Evolutionary conservation across 2,329 filamentous ascomycete species (phyloP), one percentile per base, ranked within the genome.

Genomic region (Bipolaris zeicola): DNA sequence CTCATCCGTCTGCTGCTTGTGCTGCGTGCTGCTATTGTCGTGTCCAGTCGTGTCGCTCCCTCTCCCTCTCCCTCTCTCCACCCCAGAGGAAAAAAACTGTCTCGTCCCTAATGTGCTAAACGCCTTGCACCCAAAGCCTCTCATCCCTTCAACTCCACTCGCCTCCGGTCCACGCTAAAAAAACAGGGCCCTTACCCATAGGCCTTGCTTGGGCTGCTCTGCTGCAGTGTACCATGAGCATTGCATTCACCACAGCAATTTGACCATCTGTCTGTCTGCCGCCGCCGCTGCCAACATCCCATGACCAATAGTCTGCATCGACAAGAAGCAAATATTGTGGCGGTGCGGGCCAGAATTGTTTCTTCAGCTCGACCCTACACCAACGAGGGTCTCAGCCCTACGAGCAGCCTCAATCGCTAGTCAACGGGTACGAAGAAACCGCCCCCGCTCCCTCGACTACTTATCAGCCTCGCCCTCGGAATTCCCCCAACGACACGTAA

Each of bases 151-250:
- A 52, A 52, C 58, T 54, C 42, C 55, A 60, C 58, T 56, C 53
- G 57, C 58, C 62, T 58, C 57, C 50, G 33, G 63, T 51, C 52
- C 45, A 65, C 64, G 59, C 62, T 60, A 60, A 51, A 43, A 46
- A 47, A 44, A 6, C 18, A 28, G 44, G 33, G 10, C 50, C 56
- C 64, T 58, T 58, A 28, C 26, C 58, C 58, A 57, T 61, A 61
- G 57, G 59, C 50, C 57, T 57, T 57, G 63, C 60, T 55, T 42
- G 53, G 58, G 59, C 57, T 47, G 54, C 49, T 46, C 58, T 57
- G 66, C 66, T 62, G 61, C 60, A 58, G 68, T 69, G 62, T 66
- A 70, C 65, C 64, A 72, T 72, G 69, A 61, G 58, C 64, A 57
- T 52, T 58, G 56, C 59, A 52, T 55, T 39, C 36, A 28, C 51